Base-by-base conservation (phyloP, 2,329 filamentous ascomycete species). In the Neoscytalidium dimidiatum region DNA sequence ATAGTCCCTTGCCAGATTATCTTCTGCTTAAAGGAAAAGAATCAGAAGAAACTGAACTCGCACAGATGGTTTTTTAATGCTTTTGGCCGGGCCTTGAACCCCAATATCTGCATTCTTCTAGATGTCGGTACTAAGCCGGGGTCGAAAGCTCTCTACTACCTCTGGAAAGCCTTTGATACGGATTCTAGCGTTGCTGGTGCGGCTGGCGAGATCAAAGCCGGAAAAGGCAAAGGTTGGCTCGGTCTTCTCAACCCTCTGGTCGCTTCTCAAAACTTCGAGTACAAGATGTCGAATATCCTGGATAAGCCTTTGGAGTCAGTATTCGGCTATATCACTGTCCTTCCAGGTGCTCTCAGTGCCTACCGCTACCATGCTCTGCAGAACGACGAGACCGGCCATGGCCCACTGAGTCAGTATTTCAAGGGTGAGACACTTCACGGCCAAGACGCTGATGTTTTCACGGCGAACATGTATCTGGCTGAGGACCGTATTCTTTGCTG, bases 11-110 rank as follows among this genome's bases (percentile, higher is more conserved):
- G 93, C 74, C 95, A 99, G 80, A 92, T 99, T 83, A 94, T 99
- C 72, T 99, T 99, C 78, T 99, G 96, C 74, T 82, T 99, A 67
- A 99, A 99, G 81, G 95, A 99, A 77, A 94, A 95, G 82, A 99
- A 99, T 77, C 87, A 91, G 75, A 96, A 97, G 80, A 99, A 99
- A 82, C 86, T 99, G 71, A 99, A 99, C 82, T 97, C 94, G 0
- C 95, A 99, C 78, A 88, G 95, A 65, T 99, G 95, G 95, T 98
- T 97, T 81, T 99, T 99, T 83, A 99, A 99, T 75, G 95, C 95
- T 0, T 97, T 99, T 74, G 96, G 95, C 31, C 89, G 90, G 68
- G 91, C 94, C 0, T 84, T 99, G 26, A 96, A 94, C 70, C 95
- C 95, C 0, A 99, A 99, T 69, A 91, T 99, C 35, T 99, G 95